phyloP scores from a whole-genome alignment of 1,284 basidiomycete genomes.

The Chalciporus sp. region DNA sequence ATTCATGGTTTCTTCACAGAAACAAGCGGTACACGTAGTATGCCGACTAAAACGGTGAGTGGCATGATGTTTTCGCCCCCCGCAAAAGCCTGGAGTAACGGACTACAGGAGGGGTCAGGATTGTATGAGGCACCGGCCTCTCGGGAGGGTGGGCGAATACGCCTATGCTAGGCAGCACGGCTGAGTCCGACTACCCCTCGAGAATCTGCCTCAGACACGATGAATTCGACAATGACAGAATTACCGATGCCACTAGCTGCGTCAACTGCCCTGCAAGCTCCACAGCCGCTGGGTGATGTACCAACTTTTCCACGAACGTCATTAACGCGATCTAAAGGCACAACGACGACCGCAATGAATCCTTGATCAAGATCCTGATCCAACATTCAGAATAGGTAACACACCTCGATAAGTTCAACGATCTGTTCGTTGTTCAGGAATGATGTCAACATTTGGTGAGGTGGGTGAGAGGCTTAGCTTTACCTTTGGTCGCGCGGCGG shows the following conservation, averaged over 20 bases:
- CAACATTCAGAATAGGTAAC: background rate
- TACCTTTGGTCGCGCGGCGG: constrained; percentile 31
- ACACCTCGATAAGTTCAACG: constrained; percentile 32
- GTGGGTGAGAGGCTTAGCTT: background rate
- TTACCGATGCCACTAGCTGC: constrained; percentile 21
- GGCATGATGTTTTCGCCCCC: too few relatives aligned
- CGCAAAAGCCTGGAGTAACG: too few relatives aligned
- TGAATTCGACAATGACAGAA: too few relatives aligned
- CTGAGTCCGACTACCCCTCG: too few relatives aligned
- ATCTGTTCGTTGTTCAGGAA: constrained; percentile 22
- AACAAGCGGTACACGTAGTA: too few relatives aligned
- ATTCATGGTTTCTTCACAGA: too few relatives aligned
- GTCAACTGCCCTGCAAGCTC: constrained; percentile 17
- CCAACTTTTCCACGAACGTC: constrained; percentile 18
- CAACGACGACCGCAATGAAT: background rate
- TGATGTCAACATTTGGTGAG: background rate
- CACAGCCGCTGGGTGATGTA: background rate
- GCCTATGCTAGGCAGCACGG: too few relatives aligned
- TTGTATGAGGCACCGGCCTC: too few relatives aligned
- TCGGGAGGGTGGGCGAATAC: too few relatives aligned
- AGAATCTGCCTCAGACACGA: too few relatives aligned
- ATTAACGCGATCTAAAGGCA: constrained; percentile 24
- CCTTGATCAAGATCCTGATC: background rate
- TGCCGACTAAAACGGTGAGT: too few relatives aligned
- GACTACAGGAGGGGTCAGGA: too few relatives aligned